A percentile compares a stretch with the other conserved stretches of the same genome.
phyloP scores from a whole-genome alignment of 495 filamentous ascomycete species.

The Podospora anserina region DNA sequence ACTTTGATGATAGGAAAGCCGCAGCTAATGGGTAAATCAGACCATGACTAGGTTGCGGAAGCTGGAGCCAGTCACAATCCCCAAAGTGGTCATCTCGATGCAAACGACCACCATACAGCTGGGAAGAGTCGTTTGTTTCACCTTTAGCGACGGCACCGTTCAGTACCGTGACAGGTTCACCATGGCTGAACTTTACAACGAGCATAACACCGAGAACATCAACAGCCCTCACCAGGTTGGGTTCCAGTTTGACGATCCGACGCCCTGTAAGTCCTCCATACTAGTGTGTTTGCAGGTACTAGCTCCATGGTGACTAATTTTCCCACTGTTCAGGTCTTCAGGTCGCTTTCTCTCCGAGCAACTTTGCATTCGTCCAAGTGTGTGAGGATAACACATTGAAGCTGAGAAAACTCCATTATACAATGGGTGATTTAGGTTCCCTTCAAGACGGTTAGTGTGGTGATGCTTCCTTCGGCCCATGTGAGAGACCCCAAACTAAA shows the following conservation, averaged over 20 bases:
- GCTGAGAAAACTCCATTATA: conserved; percentile 61
- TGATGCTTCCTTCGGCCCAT: neutral
- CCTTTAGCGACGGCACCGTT: conserved; percentile 71
- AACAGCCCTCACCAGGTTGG: conserved; percentile 68
- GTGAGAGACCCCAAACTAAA: neutral
- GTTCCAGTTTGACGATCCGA: conserved; percentile 58
- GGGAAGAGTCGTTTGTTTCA: conserved; percentile 63
- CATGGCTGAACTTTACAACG: conserved; percentile 60
- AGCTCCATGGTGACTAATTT: conserved; percentile 25
- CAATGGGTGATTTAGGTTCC: conserved; percentile 38
- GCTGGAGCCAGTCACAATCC: conserved; percentile 59
- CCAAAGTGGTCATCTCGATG: conserved; percentile 67
- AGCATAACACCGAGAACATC: conserved; percentile 61
- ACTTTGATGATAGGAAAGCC: neutral
- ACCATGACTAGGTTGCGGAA: conserved; percentile 59
- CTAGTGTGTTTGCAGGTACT: conserved; percentile 16
- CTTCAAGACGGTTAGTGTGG: conserved; percentile 43
- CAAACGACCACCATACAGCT: conserved; percentile 54
- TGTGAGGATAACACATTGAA: conserved; percentile 63
- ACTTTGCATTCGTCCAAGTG: conserved; percentile 61
- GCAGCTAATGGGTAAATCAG: conserved; percentile 38
- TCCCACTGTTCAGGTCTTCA: conserved; percentile 50
- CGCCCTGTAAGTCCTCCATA: conserved; percentile 44
- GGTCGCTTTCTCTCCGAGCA: conserved; percentile 70
- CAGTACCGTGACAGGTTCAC: conserved; percentile 72